phyloP scores from a whole-genome alignment of 2,329 filamentous ascomycete genomes.

The Tolypocladium nubicola region DNA sequence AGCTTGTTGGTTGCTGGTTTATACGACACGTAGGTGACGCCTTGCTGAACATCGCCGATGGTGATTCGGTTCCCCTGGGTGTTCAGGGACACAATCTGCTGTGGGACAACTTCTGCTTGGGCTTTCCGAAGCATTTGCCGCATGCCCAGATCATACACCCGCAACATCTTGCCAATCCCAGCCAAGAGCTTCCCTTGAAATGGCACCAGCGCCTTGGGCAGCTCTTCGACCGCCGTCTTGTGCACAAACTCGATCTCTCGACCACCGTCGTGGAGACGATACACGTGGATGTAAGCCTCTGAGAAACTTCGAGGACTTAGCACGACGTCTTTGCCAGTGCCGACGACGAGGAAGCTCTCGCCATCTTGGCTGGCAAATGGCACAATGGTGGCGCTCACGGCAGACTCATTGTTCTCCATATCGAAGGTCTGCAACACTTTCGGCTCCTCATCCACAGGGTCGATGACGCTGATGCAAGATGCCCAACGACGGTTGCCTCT shows the following conservation, averaged over 20 bases:
- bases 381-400: slow-evolving; percentile 75
- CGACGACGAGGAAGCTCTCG: slow-evolving; percentile 85
- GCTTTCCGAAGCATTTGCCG: slow-evolving; percentile 87
- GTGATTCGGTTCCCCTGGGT: slow-evolving; percentile 87
- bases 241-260: slow-evolving; percentile 87
- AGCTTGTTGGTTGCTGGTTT: slow-evolving; percentile 85
- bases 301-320: slow-evolving; percentile 65
- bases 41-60: slow-evolving; percentile 86
- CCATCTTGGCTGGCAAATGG: slow-evolving; percentile 82
- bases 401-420: slow-evolving; percentile 81
- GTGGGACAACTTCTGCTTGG: slow-evolving; percentile 67
- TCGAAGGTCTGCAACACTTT: slow-evolving; percentile 67
- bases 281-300: slow-evolving; percentile 83
- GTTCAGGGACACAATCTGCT: slow-evolving; percentile 79
- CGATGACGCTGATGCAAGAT: slow-evolving; percentile 86
- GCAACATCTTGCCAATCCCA: slow-evolving; percentile 73
- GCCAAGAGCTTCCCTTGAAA: slow-evolving; percentile 87
- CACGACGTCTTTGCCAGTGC: slow-evolving; percentile 83
- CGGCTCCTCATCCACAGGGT: slow-evolving; percentile 64
- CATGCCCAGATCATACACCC: slow-evolving; percentile 89
- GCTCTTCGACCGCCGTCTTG: slow-evolving; percentile 86
- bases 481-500: slow-evolving; percentile 81
- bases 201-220: slow-evolving; percentile 76
- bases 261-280: slow-evolving; percentile 81
- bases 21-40: slow-evolving; percentile 85